Percentiles rank a stretch among this genome's conserved stretches.
phyloP scores from a whole-genome alignment of 1,284 basidiomycete species.

The Ganoderma lucidum region DNA sequence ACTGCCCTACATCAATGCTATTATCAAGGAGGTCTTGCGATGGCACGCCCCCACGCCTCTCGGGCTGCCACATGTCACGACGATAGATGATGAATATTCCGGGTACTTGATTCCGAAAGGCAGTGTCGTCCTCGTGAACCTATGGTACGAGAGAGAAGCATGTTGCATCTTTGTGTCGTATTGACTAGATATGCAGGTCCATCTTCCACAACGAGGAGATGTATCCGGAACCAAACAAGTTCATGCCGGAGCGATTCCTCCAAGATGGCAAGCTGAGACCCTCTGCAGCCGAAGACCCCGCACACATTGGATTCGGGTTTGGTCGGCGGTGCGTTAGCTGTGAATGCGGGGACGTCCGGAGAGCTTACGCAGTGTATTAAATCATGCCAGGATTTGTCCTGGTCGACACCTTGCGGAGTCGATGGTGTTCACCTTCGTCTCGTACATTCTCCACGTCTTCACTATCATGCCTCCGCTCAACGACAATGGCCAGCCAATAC shows the following conservation, averaged over 20 bases:
- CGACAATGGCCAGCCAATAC: conserved; percentile 16
- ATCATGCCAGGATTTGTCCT: conserved; percentile 20
- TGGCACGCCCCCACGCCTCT: conserved; percentile 34
- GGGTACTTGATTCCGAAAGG: conserved; percentile 26
- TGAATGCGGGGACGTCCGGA: too few relatives aligned
- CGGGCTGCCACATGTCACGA: conserved; percentile 11
- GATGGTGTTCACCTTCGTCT: conserved; percentile 23
- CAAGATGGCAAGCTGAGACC: conserved; percentile 16
- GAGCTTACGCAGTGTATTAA: not conserved
- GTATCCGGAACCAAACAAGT: conserved; percentile 23
- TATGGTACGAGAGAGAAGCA: conserved; percentile 15
- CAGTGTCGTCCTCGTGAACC: conserved; percentile 16
- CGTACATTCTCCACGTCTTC: conserved; percentile 28
- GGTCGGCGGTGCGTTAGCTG: conserved; percentile 23
- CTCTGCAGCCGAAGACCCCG: conserved; percentile 8
- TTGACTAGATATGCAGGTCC: not conserved
- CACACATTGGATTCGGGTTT: conserved; percentile 18
- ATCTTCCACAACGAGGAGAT: conserved; percentile 17
- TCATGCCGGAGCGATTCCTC: conserved; percentile 29
- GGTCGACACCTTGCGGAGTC: conserved; percentile 23
- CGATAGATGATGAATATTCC: conserved; percentile 17
- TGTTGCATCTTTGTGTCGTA: too few relatives aligned
- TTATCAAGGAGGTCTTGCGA: conserved; percentile 46
- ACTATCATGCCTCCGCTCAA: conserved; percentile 18
- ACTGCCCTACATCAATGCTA: conserved; percentile 43